These are phyloP conservation scores for Saccharomyces hybrid DNA, from an alignment of 1,139 yeast species.

Conservation along the genomic window DNA sequence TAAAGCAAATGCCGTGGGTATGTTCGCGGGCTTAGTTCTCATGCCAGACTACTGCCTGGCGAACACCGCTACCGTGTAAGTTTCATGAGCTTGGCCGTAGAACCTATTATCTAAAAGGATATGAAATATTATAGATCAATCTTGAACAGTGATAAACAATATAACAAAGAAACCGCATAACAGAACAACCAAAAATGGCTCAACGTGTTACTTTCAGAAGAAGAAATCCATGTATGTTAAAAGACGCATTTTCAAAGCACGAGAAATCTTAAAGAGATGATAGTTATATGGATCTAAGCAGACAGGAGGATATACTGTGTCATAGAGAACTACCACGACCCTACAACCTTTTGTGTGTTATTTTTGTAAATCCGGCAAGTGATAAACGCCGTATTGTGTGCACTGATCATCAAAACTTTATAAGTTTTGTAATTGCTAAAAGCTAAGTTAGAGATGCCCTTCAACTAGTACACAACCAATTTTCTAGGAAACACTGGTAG, in stretches of 20 bases:
- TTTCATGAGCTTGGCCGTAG: background rate
- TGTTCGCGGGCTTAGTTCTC: background rate
- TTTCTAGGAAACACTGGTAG: background rate
- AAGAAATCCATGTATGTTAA: constrained; percentile 12
- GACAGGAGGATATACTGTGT: background rate
- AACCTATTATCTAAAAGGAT: background rate
- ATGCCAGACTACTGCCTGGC: background rate
- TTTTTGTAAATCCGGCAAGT: background rate
- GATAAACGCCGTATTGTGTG: background rate
- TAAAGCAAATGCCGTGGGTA: background rate
- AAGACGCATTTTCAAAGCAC: constrained; percentile 3
- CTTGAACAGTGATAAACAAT: background rate
- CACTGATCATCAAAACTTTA: background rate
- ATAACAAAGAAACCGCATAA: background rate
- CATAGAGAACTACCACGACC: background rate
- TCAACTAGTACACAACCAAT: background rate
- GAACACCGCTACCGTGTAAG: background rate
- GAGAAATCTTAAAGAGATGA: background rate
- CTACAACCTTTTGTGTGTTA: background rate
- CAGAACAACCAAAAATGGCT: background rate
- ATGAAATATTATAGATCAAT: background rate
- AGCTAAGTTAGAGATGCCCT: background rate
- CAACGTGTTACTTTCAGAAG: too few relatives aligned
- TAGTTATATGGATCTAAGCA: background rate
- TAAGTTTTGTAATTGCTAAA: background rate